Evolutionary conservation across 2,329 filamentous ascomycete species (phyloP).

Genomic region (Penicillium sp.): DNA sequence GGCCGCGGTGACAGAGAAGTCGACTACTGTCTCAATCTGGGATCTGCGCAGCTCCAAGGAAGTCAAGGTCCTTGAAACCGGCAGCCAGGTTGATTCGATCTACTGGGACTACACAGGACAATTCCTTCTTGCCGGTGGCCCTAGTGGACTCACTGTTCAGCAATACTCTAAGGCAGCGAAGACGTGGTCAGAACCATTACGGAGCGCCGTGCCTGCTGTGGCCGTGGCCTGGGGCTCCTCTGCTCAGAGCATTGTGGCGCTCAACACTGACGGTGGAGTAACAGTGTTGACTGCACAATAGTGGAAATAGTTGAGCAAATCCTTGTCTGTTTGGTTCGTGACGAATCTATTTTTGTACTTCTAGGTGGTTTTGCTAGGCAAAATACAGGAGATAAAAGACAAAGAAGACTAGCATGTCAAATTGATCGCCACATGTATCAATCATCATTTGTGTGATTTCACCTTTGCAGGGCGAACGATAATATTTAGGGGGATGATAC

Average conservation of each 20-base stretch:
- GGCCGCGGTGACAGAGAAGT: slow-evolving; percentile 77
- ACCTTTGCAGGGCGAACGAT: not conserved
- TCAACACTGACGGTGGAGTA: slow-evolving; percentile 76
- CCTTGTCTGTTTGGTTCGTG: slow-evolving; percentile 15
- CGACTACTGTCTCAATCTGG: slow-evolving; percentile 82
- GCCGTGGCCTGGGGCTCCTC: slow-evolving; percentile 77
- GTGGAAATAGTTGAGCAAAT: slow-evolving; percentile 27
- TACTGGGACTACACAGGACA: slow-evolving; percentile 96
- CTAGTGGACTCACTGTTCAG: slow-evolving; percentile 81
- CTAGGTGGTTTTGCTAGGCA: slow-evolving; percentile 24
- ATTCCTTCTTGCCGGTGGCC: slow-evolving; percentile 82
- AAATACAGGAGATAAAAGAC: slow-evolving; percentile 14
- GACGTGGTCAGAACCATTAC: slow-evolving; percentile 84
- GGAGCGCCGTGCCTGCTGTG: slow-evolving; percentile 73
- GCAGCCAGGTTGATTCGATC: slow-evolving; percentile 75
- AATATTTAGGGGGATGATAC: not conserved
- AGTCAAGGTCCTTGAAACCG: slow-evolving; percentile 85
- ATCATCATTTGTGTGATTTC: not conserved
- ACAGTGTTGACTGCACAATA: slow-evolving; percentile 68
- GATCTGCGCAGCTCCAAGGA: slow-evolving; percentile 85
- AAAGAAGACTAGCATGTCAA: not conserved
- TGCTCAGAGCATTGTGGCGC: slow-evolving; percentile 74
- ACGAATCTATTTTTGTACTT: slow-evolving; percentile 28
- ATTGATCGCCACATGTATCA: not conserved
- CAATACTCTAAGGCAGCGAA: slow-evolving; percentile 88